Evolutionary conservation across 179 eudicot genomes (phyloP), one percentile per base, ranked within the genome.

Genomic region (Dionaea muscipula): DNA sequence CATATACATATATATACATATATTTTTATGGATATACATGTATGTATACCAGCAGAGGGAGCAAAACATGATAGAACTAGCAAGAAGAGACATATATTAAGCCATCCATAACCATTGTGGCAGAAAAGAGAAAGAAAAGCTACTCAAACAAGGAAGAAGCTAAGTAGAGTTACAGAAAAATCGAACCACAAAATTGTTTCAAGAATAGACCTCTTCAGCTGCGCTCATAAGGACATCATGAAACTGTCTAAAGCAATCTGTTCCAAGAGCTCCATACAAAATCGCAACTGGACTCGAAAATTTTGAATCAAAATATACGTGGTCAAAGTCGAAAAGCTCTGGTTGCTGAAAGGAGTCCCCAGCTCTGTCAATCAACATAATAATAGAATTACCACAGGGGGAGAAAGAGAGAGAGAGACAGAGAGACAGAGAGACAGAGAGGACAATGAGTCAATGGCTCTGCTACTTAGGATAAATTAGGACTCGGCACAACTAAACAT

Each of bases 221-320:
- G 96, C 95, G 72, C 72, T 69, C 46, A 72, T 78, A 70, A 91
- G 82, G 33, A 59, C 59, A 17, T 37, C 18, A 68, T 91, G 99
- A 62, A 91, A 88, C 66, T 81, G 80, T 58, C 55, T 69, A 55
- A 91, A 91, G 80, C 99, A 91, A 19, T 72, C 64, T 31, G 95
- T 84, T 50, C 85, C 96, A 60, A 91, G 81, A 62, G 96, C 91
- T 61, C 96, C 99, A 84, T 91, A 91, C 62, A 91, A 75, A 62
- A 91, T 80, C 53, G 82, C 83, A 64, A 75, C 75, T 22, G 88
- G 86, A 70, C 84, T 82, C 71, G 86, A 78, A 70, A 68, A 56
- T 63, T 61, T 72, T 55, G 93, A 78, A 61, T 71, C 80, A 23
- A 64, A 61, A 70, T 87, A 82, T 49, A 87, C 62, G 68, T 87